Evolutionary conservation across 2,329 filamentous ascomycete genomes (phyloP), one percentile per base, ranked within the genome.

Genomic region (Diaporthe citri): DNA sequence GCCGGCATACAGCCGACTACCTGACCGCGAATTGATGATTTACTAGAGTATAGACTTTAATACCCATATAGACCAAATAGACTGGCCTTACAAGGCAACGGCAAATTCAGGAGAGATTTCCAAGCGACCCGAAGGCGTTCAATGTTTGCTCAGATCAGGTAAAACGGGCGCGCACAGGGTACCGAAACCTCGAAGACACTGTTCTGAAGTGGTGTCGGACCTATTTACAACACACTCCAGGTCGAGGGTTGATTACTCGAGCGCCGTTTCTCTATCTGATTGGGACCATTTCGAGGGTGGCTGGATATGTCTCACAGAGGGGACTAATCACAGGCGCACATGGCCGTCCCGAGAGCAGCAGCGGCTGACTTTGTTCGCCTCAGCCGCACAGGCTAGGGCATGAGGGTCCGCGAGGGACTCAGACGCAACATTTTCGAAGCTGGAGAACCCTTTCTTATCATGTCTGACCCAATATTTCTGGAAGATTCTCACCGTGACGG

Each of bases 21-120:
- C 43, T 39, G 22, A 12, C 20, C 28, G 31, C 31, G 46, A 15
- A 20, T 69, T 69, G 57, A 20, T 69, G 59, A 64, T 43, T 69
- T 62, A 62, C 71, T 74, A 55, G 70, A 74, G 28, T 25, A 57
- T 60, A 71, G 55, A 70, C 17, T 10, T 39, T 69, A 74, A 71
- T 74, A 74, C 72, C 66, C 72, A 48, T n/a, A 71, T 74, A 71
- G 72, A 74, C 51, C 25, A 55, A 28, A 41, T 46, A 66, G 60
- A 39, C 22, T 72, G 56, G 8, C 46, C 55, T 31, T 34, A 20
- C 12, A 20, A 28, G 64, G 31, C 12, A 36, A 39, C 39, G 8
- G 34, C 46, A 34, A 51, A 20, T 28, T 7, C 13, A 13, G 28
- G 34, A 12, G 39, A 25, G 17, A 36, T n/a, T 39, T 52, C 13